These are phyloP conservation scores for Phytophthora multivora DNA, from an alignment of 352 stramenopile species.

Conservation along the genomic window DNA sequence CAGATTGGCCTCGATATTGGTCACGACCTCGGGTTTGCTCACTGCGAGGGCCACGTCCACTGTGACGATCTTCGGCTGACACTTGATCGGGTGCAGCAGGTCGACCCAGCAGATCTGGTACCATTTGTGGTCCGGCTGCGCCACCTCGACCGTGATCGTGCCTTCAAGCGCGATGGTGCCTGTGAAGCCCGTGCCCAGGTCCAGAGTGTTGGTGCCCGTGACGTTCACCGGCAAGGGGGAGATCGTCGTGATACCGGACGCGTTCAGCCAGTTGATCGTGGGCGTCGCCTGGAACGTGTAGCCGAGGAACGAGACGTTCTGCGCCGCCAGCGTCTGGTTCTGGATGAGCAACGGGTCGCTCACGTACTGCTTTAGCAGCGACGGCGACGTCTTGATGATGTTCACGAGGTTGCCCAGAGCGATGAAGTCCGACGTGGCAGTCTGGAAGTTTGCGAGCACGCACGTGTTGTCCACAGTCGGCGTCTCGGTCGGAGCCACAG, in stretches of 20 bases:
- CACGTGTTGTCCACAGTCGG: conserved; percentile 32
- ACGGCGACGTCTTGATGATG: conserved; percentile 46
- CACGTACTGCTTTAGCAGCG: conserved; percentile 34
- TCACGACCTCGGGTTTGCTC: conserved; percentile 35
- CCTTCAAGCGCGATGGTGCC: conserved; percentile 41
- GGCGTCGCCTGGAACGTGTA: conserved; percentile 49
- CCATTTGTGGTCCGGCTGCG: conserved; percentile 65
- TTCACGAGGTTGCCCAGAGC: conserved; percentile 50
- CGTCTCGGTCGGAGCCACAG: background rate
- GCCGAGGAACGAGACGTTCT: conserved; percentile 56
- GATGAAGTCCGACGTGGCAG: conserved; percentile 49
- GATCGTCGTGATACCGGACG: conserved; percentile 53
- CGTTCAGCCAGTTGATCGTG: conserved; percentile 53
- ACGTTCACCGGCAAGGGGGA: conserved; percentile 53
- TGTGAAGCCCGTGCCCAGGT: conserved; percentile 49
- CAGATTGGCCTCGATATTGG: conserved; percentile 44
- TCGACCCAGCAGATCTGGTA: conserved; percentile 69
- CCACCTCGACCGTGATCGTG: conserved; percentile 50
- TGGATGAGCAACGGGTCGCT: conserved; percentile 47
- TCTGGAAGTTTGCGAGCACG: conserved; percentile 48
- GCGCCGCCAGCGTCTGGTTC: conserved; percentile 44
- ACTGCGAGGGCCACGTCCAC: conserved; percentile 48
- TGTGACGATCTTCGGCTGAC: conserved; percentile 39
- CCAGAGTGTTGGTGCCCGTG: conserved; percentile 39
- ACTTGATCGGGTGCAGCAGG: conserved; percentile 52